A percentile compares a stretch with the other conserved stretches of the same genome.
Evolutionary conservation across 169 alveolate genomes (phyloP).

Genomic region (Neospora caninum): DNA sequence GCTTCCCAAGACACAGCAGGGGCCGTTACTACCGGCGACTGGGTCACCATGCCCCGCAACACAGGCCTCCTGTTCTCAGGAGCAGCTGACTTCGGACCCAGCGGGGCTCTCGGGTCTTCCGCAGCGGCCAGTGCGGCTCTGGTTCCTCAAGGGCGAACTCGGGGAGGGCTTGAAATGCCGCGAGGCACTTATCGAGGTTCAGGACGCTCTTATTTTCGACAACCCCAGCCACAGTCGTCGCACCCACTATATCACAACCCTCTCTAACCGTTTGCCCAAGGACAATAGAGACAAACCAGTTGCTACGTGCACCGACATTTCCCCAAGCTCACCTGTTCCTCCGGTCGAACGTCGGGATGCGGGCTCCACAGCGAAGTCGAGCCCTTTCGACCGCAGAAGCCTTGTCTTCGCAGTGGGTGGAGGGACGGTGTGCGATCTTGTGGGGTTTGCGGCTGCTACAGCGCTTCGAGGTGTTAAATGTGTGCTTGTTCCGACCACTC

Average conservation of each 20-base stretch:
- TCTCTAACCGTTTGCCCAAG: background rate
- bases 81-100: background rate
- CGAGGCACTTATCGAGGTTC: background rate
- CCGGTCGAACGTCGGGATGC: too few relatives aligned
- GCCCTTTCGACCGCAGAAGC: conserved; percentile 12
- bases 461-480: conserved; percentile 74
- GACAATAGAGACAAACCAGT: background rate
- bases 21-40: background rate
- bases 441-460: conserved; percentile 76
- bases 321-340: too few relatives aligned
- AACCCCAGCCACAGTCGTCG: background rate
- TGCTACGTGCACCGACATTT: too few relatives aligned
- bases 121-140: background rate
- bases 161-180: conserved; percentile 26
- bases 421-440: conserved; percentile 79
- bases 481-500: conserved; percentile 77
- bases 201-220: conserved; percentile 16
- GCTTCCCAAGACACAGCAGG: background rate
- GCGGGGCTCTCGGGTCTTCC: background rate
- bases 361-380: background rate
- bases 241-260: background rate
- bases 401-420: conserved; percentile 78
- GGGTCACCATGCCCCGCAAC: background rate
- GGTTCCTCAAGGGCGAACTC: background rate
- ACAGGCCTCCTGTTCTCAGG: background rate